Evolutionary conservation across 768 basidiomycete genomes (phyloP).

Genomic region (Omphalotus guepiniiformis): DNA sequence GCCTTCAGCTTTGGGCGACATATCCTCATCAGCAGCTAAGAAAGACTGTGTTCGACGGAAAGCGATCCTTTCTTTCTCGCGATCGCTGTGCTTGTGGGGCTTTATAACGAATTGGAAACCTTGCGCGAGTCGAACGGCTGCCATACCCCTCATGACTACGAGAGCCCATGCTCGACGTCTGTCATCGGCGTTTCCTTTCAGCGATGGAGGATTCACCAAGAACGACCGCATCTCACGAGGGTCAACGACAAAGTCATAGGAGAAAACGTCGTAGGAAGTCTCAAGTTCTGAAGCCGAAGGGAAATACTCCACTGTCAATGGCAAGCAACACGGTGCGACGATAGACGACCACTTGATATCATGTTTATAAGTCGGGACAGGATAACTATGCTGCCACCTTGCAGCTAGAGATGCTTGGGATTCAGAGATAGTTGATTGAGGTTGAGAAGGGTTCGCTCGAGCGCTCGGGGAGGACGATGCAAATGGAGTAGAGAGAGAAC

Average conservation of each 20-base stretch:
- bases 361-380: constrained; percentile 68
- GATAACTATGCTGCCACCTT: constrained; percentile 87
- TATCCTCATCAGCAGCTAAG: constrained; percentile 47
- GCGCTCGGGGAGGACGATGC: constrained; percentile 39
- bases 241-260: constrained; percentile 86
- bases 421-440: constrained; percentile 51
- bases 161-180: constrained; percentile 68
- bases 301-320: constrained; percentile 87
- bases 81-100: constrained; percentile 25
- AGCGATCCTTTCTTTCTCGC: constrained; percentile 29
- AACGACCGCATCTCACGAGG: constrained; percentile 84
- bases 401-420: constrained; percentile 72
- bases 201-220: constrained; percentile 64
- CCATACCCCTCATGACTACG: constrained; percentile 89
- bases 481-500: constrained; percentile 26
- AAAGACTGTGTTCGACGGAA: constrained; percentile 53
- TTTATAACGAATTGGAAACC: constrained; percentile 90
- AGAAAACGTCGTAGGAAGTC: constrained; percentile 72
- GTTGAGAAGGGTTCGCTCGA: constrained; percentile 66
- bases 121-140: constrained; percentile 85
- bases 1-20: constrained; percentile 52
- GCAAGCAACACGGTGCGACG: constrained; percentile 81
- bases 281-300: constrained; percentile 74
- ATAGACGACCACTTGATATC: constrained; percentile 92
- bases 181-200: constrained; percentile 48